Conservation (phyloP, 2,329 filamentous ascomycete genomes). For the Penicillium sp. region DNA sequence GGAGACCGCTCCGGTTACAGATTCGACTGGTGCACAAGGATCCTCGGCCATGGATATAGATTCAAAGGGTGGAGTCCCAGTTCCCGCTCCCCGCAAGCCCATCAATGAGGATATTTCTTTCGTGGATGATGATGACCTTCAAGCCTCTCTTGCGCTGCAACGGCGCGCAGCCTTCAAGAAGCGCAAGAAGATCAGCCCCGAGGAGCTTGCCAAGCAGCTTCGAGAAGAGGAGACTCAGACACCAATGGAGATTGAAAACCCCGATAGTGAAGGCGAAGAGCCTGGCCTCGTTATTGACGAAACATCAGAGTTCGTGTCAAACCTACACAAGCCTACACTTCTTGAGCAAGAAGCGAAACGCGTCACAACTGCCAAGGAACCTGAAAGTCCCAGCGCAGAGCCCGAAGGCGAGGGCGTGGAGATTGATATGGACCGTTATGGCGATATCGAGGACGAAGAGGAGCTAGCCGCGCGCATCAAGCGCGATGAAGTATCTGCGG, state of each 20-base stretch:
- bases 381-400: conserved; percentile 13
- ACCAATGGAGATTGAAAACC: conserved; percentile 58
- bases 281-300: conserved; percentile 88
- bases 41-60: conserved; percentile 72
- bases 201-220: conserved; percentile 81
- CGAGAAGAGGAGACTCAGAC: conserved; percentile 57
- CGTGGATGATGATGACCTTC: conserved; percentile 88
- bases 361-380: conserved; percentile 33
- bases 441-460: conserved; percentile 51
- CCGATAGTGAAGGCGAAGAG: conserved; percentile 46
- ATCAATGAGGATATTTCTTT: conserved; percentile 66
- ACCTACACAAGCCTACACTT: conserved; percentile 66
- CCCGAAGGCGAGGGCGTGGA: conserved; percentile 54
- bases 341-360: conserved; percentile 51
- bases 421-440: conserved; percentile 54
- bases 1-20: conserved; percentile 49
- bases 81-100: conserved; percentile 56
- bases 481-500: conserved; percentile 44
- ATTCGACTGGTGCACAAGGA: conserved; percentile 41
- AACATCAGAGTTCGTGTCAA: conserved; percentile 89
- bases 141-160: conserved; percentile 79
- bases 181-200: conserved; percentile 79
- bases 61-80: conserved; percentile 43
- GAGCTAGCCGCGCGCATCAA: conserved; percentile 50
- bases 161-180: conserved; percentile 83